phyloP scores from a whole-genome alignment of 345 rosid species.

The Hibiscus tridactylites region DNA sequence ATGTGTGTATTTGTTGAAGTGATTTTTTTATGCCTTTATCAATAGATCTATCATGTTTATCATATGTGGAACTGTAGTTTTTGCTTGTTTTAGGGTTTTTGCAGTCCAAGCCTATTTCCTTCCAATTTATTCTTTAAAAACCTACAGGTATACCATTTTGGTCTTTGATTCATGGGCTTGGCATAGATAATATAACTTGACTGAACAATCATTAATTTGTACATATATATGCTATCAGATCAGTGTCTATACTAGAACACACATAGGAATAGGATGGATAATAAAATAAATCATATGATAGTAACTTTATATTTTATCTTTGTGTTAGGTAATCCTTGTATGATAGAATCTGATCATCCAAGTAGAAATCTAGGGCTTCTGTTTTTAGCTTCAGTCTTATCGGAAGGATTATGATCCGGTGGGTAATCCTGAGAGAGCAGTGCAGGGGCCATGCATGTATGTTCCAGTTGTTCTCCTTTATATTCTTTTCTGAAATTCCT shows the following conservation, averaged over 20 bases:
- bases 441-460: not conserved
- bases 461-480: not conserved
- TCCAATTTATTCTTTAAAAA: not conserved
- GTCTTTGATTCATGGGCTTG: not conserved
- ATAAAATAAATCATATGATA: not conserved
- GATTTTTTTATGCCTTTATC: not conserved
- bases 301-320: not conserved
- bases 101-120: not conserved
- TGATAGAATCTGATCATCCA: not conserved
- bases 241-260: not conserved
- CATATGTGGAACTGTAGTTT: not conserved
- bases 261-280: not conserved
- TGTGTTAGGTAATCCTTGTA: not conserved
- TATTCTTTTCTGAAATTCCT: not conserved
- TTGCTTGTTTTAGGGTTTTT: conserved; percentile 12
- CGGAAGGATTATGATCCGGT: not conserved
- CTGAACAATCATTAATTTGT: not conserved
- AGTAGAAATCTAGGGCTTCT: not conserved
- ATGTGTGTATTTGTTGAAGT: not conserved
- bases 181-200: not conserved
- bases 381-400: not conserved
- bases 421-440: too few species aligned
- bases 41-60: conserved; percentile 8
- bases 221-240: not conserved
- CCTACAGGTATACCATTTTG: not conserved